Conservation (phyloP, 2,329 filamentous ascomycete species). For the Golovinomyces cichoracearum region DNA sequence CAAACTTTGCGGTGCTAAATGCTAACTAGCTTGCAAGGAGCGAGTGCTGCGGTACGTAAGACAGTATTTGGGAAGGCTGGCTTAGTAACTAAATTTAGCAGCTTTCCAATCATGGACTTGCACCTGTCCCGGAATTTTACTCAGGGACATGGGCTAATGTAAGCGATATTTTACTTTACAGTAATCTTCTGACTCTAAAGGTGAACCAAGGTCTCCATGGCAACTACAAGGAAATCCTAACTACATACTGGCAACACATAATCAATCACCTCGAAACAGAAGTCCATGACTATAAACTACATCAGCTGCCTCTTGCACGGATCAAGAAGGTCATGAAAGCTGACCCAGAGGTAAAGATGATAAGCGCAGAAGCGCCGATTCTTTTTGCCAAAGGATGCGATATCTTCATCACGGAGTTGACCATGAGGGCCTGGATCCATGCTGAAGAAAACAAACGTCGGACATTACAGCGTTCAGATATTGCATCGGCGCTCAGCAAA, state of each 20-base stretch:
- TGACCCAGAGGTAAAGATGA: conserved; percentile 98
- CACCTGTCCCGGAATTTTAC: conserved; percentile 72
- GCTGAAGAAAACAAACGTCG: conserved; percentile 96
- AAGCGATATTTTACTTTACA: conserved; percentile 15
- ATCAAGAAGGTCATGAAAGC: conserved; percentile 99
- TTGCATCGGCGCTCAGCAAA: conserved; percentile 82
- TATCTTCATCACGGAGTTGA: conserved; percentile 96
- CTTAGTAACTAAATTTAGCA: conserved; percentile 15
- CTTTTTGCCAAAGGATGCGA: conserved; percentile 96
- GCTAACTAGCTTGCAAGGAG: conserved; percentile 23
- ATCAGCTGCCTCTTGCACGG: conserved; percentile 83
- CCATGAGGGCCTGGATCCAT: conserved; percentile 98
- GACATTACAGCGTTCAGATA: conserved; percentile 84
- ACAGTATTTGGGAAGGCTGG: background rate
- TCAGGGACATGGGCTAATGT: conserved; percentile 91
- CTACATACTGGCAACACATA: conserved; percentile 97
- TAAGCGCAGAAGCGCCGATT: conserved; percentile 91
- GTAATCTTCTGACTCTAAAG: conserved; percentile 19
- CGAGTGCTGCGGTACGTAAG: conserved; percentile 37
- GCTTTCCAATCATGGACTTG: conserved; percentile 69
- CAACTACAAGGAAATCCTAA: conserved; percentile 86
- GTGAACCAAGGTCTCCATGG: conserved; percentile 86
- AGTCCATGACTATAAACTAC: conserved; percentile 93
- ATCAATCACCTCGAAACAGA: conserved; percentile 89
- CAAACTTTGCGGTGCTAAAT: too few relatives aligned